Conservation (phyloP, 2,329 filamentous ascomycete genomes). For the Endothia cerciana region DNA sequence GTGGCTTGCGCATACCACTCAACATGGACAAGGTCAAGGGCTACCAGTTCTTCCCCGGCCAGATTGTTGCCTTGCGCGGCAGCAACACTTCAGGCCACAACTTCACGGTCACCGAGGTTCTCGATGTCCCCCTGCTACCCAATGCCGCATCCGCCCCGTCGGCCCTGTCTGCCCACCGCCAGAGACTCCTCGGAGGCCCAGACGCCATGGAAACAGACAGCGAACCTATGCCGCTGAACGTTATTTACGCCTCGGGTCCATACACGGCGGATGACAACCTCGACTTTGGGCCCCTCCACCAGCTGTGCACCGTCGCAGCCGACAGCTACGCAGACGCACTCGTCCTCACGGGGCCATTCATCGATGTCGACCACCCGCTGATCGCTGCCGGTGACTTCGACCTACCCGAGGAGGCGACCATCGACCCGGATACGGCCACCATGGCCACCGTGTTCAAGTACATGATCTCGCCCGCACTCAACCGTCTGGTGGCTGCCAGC, state of each 20-base stretch:
- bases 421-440: conserved; percentile 78
- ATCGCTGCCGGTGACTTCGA: conserved; percentile 82
- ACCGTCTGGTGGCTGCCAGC: conserved; percentile 69
- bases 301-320: conserved; percentile 77
- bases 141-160: conserved; percentile 71
- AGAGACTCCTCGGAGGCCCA: conserved; percentile 67
- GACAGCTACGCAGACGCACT: conserved; percentile 77
- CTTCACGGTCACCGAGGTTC: conserved; percentile 78
- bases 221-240: conserved; percentile 68
- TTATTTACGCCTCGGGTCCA: conserved; percentile 81
- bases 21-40: conserved; percentile 69
- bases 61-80: conserved; percentile 85
- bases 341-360: conserved; percentile 82
- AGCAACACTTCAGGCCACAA: conserved; percentile 85
- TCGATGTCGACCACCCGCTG: conserved; percentile 89
- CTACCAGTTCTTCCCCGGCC: conserved; percentile 91
- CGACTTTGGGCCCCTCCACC: conserved; percentile 83
- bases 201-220: conserved; percentile 65
- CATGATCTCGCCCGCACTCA: conserved; percentile 74
- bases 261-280: conserved; percentile 94
- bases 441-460: conserved; percentile 83
- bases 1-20: conserved; percentile 79
- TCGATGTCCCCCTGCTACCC: conserved; percentile 75
- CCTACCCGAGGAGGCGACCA: conserved; percentile 66
- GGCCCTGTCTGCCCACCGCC: conserved; percentile 69